Percentiles rank a stretch among this genome's conserved stretches.
These are phyloP conservation scores for Thalia dealbata DNA, from an alignment of 176 grass and related monocot species.

Conservation along the genomic window DNA sequence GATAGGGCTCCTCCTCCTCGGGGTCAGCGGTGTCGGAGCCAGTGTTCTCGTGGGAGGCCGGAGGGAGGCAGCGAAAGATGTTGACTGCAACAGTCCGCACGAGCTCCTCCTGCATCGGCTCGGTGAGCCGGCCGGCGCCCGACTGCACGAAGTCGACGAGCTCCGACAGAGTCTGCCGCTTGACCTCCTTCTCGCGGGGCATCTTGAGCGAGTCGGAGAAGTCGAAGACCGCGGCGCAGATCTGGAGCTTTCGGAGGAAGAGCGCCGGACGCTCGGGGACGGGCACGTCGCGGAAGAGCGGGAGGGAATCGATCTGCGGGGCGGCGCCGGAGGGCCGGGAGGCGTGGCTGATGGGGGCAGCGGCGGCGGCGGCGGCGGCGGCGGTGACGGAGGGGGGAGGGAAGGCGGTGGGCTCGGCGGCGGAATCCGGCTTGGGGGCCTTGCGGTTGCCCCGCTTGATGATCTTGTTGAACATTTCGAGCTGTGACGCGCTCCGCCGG, in stretches of 20 bases:
- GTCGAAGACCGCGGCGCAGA: conserved; percentile 40
- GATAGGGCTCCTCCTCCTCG: conserved; percentile 35
- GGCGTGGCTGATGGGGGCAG: neutral
- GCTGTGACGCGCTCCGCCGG: no score
- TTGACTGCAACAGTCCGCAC: conserved; percentile 33
- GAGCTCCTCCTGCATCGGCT: conserved; percentile 17
- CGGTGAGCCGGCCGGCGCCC: conserved; percentile 24
- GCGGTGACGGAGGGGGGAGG: neutral
- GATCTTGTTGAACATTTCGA: neutral
- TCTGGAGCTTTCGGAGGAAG: conserved; percentile 26
- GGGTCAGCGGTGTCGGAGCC: conserved; percentile 23
- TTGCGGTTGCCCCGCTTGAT: conserved; percentile 3
- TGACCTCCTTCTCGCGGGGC: conserved; percentile 38
- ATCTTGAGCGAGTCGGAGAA: conserved; percentile 22
- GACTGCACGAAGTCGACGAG: conserved; percentile 28
- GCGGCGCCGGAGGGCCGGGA: neutral
- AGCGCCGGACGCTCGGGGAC: conserved; percentile 28
- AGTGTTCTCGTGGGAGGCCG: conserved; percentile 22
- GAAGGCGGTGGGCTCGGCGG: neutral
- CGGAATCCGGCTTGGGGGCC: neutral
- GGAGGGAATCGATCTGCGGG: conserved; percentile 17
- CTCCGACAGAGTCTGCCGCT: conserved; percentile 25
- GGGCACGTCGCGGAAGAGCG: conserved; percentile 41
- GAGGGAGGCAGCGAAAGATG: conserved; percentile 37
- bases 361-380: neutral